Conservation (phyloP, 1,284 basidiomycete genomes). For the Meira nashicola region DNA sequence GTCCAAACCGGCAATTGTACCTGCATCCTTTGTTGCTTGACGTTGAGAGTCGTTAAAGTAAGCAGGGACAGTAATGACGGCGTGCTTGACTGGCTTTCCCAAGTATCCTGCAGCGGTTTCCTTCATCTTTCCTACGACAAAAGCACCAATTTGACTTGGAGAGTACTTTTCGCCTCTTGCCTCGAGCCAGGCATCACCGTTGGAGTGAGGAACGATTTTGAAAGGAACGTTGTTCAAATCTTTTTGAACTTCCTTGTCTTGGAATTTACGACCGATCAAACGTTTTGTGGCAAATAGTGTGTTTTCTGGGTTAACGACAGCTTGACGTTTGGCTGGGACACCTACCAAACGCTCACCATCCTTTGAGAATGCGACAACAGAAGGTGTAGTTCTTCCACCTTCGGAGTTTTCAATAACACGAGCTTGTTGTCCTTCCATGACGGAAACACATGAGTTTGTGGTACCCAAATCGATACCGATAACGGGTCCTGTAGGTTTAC, state of each 20-base stretch:
- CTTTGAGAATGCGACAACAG: constrained; percentile 97
- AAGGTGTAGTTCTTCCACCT: constrained; percentile 95
- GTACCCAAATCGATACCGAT: constrained; percentile 52
- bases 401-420: constrained; percentile 96
- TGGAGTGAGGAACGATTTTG: constrained; percentile 66
- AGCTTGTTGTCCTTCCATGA: constrained; percentile 81
- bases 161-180: constrained; percentile 62
- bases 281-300: constrained; percentile 76
- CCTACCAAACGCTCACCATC: constrained; percentile 69
- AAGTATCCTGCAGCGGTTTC: constrained; percentile 89
- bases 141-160: constrained; percentile 66
- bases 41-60: constrained; percentile 99
- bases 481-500: constrained; percentile 48
- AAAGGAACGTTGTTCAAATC: constrained; percentile 71
- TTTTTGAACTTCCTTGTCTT: constrained; percentile 85
- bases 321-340: constrained; percentile 93
- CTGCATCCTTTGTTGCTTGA: constrained; percentile 96
- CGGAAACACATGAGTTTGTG: constrained; percentile 52
- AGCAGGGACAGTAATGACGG: constrained; percentile 89
- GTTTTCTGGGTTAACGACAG: constrained; percentile 79
- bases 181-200: constrained; percentile 70
- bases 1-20: constrained; percentile 91
- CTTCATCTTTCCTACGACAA: constrained; percentile 89
- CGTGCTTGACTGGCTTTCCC: constrained; percentile 85
- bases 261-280: constrained; percentile 88